Conservation (phyloP, 164 flowering plant genomes). For the Umbilicus rupestris region DNA sequence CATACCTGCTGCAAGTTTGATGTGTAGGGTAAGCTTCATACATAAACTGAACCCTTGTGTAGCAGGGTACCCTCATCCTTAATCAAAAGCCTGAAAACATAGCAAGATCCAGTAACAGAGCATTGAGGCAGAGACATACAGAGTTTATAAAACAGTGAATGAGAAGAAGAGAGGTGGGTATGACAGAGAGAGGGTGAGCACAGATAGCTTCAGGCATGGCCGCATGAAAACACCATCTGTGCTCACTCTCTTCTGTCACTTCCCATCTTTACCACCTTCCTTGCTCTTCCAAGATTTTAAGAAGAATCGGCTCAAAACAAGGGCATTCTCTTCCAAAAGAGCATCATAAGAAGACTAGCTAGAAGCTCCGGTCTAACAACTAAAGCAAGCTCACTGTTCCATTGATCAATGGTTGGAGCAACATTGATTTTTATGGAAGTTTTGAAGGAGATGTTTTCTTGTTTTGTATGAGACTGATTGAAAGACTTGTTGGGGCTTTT, state of each 20-base stretch:
- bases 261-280: background rate
- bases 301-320: no score
- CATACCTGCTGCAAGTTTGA: no score
- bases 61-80: no score
- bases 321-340: background rate
- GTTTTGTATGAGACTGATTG: background rate
- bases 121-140: background rate
- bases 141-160: background rate
- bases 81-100: no score
- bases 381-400: background rate
- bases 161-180: background rate
- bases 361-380: background rate
- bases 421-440: background rate
- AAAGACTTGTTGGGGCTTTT: conserved; percentile 2
- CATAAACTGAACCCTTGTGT: no score
- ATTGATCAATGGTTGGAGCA: background rate
- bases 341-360: background rate
- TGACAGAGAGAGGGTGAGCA: conserved; percentile 8
- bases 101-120: no score
- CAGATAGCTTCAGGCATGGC: conserved; percentile 1
- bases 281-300: no score
- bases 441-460: background rate
- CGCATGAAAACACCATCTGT: conserved; percentile 5
- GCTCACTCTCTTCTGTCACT: conserved; percentile 9
- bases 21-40: no score